These are phyloP conservation scores for Penicillium sp. DNA, from an alignment of 2,329 filamentous ascomycete genomes.

Conservation along the genomic window DNA sequence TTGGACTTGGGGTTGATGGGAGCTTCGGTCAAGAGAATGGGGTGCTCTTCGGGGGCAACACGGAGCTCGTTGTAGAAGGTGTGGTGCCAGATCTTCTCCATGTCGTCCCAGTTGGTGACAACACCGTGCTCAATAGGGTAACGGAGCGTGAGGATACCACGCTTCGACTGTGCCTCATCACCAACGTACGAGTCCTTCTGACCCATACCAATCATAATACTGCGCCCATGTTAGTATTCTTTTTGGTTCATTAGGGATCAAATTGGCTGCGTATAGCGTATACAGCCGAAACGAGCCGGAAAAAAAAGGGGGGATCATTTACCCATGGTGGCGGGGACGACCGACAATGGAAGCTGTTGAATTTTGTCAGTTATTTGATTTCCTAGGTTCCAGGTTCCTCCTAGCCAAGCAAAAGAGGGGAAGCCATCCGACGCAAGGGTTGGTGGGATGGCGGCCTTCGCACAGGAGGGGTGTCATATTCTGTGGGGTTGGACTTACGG, in stretches of 20 bases:
- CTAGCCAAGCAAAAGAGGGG: slow-evolving; percentile 6
- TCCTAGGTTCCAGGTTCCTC: not conserved
- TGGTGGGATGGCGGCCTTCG: slow-evolving; percentile 13
- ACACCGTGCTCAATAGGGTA: slow-evolving; percentile 99
- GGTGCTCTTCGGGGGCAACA: slow-evolving; percentile 99
- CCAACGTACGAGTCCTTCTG: slow-evolving; percentile 99
- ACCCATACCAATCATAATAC: slow-evolving; percentile 99
- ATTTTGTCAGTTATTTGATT: slow-evolving; percentile 2
- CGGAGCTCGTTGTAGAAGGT: slow-evolving; percentile 99
- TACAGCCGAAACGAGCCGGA: not conserved
- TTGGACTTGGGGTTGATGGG: slow-evolving; percentile 99
- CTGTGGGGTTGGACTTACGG: slow-evolving; percentile 63
- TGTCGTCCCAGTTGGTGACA: slow-evolving; percentile 99
- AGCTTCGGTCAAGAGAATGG: slow-evolving; percentile 95
- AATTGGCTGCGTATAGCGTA: not conserved
- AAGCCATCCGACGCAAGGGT: slow-evolving; percentile 24
- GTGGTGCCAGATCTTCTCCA: slow-evolving; percentile 99
- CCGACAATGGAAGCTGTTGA: slow-evolving; percentile 90
- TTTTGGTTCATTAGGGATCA: not conserved
- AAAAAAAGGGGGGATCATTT: slow-evolving; percentile 47
- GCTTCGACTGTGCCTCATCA: slow-evolving; percentile 99
- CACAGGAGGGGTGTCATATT: slow-evolving; percentile 15
- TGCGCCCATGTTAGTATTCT: slow-evolving; percentile 40
- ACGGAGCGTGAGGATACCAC: slow-evolving; percentile 99
- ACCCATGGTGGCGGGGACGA: slow-evolving; percentile 99